phyloP scores from a whole-genome alignment of 2,329 filamentous ascomycete species.

The Claviceps sp. region DNA sequence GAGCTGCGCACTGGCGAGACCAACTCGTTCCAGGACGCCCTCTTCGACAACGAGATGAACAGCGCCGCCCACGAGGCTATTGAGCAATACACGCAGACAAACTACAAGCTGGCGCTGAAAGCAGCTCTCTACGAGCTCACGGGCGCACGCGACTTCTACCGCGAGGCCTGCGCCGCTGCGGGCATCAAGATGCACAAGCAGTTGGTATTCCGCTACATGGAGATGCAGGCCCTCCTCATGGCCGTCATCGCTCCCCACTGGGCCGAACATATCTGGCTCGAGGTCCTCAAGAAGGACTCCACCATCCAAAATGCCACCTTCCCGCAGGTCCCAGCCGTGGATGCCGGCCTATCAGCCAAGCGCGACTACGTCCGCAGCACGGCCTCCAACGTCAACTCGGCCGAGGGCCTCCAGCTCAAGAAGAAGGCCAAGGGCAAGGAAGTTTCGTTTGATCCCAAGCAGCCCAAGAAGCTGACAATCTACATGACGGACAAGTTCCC shows the following conservation, averaged over 20 bases:
- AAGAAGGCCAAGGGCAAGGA: constrained; percentile 89
- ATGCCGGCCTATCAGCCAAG: constrained; percentile 59
- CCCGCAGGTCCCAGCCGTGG: constrained; percentile 45
- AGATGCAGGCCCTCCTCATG: constrained; percentile 73
- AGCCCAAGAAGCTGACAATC: constrained; percentile 83
- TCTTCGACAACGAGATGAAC: constrained; percentile 93
- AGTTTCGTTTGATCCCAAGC: constrained; percentile 72
- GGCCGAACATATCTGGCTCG: constrained; percentile 87
- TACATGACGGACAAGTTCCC: constrained; percentile 72
- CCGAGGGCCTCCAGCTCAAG: constrained; percentile 72
- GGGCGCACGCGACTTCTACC: constrained; percentile 80
- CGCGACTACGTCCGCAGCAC: constrained; percentile 69
- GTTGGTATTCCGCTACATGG: constrained; percentile 65
- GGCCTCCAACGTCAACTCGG: constrained; percentile 63
- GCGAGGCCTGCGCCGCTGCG: constrained; percentile 63
- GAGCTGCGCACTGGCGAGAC: constrained; percentile 60
- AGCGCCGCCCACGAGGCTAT: constrained; percentile 64
- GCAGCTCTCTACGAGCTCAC: constrained; percentile 81
- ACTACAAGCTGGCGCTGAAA: constrained; percentile 73
- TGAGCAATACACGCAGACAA: constrained; percentile 63
- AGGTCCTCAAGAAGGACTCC: constrained; percentile 64
- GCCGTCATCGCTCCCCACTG: constrained; percentile 84
- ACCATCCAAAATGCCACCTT: constrained; percentile 62
- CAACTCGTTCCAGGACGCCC: constrained; percentile 68
- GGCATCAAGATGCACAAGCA: constrained; percentile 80